Evolutionary conservation across 129 eudicot genomes (phyloP), one percentile per base, ranked within the genome.

Genomic region (Saposhnikovia divaricata): DNA sequence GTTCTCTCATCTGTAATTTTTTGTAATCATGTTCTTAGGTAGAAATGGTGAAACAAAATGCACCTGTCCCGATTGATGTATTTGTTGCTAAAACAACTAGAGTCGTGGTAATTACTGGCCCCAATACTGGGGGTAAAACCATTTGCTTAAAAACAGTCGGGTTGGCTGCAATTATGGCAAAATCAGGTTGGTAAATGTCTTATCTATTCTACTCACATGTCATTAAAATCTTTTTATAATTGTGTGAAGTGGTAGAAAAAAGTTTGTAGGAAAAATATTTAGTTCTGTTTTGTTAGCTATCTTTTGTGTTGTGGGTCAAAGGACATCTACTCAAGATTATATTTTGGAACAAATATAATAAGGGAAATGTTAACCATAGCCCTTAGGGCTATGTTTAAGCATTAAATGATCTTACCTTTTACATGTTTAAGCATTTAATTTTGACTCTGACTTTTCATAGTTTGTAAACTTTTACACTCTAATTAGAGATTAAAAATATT

Each of bases 71-170:
- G 9, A 86, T 90, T 44, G 97, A 95, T 81, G 82, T 92, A 79
- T 85, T 85, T 76, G 85, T 92, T 79, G 87, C 85, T 39, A 85
- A 88, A 77, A 83, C 83, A 72, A 95, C 92, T 45, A 89, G 88
- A 82, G 98, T 90, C 77, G 78, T 92, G 72, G 92, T 95, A 44
- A 89, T 95, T 82, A 92, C 97, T 83, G 98, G 98, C 86, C 98
- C 98, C 68, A 95, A 95, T 86, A 92, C 98, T n/a, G 98, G 98
- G 47, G 98, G 98, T 53, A 95, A 95, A 89, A 95, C 98, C 87
- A 90, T 95, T 82, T 85, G 87, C 84, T 87, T 95, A 87, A 95
- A 95, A 88, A 90, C 98, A 47, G 85, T 95, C 63, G 98, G 98
- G 45, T 87, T 95, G 90, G 96, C 97, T 81, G 93, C 94, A 63